phyloP scores from a whole-genome alignment of 352 stramenopile species.

The Phytophthora macrochlamydospora region DNA sequence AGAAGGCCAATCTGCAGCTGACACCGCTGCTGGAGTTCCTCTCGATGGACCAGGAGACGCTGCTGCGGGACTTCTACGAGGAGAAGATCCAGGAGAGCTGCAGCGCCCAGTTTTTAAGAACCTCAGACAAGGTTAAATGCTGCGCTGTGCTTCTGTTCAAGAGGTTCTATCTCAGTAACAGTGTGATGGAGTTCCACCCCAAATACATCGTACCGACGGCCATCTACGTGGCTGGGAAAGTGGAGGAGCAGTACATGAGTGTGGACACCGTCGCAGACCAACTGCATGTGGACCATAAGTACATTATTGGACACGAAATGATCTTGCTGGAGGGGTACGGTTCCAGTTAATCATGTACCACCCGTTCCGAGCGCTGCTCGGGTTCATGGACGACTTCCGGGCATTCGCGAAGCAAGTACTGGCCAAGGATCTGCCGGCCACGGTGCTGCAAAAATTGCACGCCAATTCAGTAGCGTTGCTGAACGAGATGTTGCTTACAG shows the following conservation, averaged over 20 bases:
- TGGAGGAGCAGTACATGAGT: constrained; percentile 91
- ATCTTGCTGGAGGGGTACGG: constrained; percentile 83
- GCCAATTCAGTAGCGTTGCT: constrained; percentile 71
- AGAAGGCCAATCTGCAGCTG: constrained; percentile 55
- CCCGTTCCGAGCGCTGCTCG: constrained; percentile 79
- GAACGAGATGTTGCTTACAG: constrained; percentile 80
- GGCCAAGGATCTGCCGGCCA: constrained; percentile 61
- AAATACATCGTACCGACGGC: constrained; percentile 85
- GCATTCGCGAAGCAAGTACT: constrained; percentile 66
- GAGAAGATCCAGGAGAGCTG: constrained; percentile 86
- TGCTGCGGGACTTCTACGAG: constrained; percentile 80
- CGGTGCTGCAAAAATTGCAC: constrained; percentile 80
- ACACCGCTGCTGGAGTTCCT: constrained; percentile 67
- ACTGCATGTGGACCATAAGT: constrained; percentile 83
- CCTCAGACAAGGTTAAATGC: constrained; percentile 89
- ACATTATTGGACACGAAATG: constrained; percentile 90
- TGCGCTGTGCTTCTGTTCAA: constrained; percentile 88
- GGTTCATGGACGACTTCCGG: constrained; percentile 87
- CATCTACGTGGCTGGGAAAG: constrained; percentile 90
- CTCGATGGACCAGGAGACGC: constrained; percentile 58
- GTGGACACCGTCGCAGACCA: constrained; percentile 86
- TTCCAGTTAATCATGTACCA: constrained; percentile 93
- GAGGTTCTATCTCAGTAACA: constrained; percentile 90
- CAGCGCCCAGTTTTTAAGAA: constrained; percentile 80
- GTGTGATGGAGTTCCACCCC: constrained; percentile 89